Evolutionary conservation across 2,329 filamentous ascomycete species (phyloP), one percentile per base, ranked within the genome.

Genomic region (Gliomastix tumulicola): DNA sequence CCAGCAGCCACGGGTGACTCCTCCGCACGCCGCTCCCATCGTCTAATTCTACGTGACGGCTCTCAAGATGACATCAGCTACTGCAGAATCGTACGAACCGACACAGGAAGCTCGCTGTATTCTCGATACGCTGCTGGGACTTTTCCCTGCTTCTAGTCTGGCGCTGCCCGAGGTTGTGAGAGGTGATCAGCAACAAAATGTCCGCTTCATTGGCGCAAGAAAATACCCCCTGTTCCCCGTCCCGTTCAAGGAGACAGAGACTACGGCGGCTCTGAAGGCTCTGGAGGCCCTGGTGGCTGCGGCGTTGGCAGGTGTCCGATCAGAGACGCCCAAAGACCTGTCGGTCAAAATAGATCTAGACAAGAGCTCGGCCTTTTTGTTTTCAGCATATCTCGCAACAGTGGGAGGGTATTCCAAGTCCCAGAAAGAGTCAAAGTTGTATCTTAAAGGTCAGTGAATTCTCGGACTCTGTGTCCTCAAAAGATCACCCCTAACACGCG

Each of bases 181-280:
- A n/a, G n/a, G n/a, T n/a, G n/a, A n/a, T n/a, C n/a, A n/a, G n/a
- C n/a, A n/a, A n/a, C n/a, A n/a, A n/a, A n/a, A 47, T 25, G 49
- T 63, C 16, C 40, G 46, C 1, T 62, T 66, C 36, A 54, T 51
- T 0, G 54, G 57, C 11, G 41, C 46, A 4, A 53, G 51, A 13
- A 56, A 66, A 42, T 44, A 44, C 34, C 59, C 62, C 1, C 68
- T 66, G 41, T 69, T 68, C 21, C 65, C 65, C 0, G 67, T 66
- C 12, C 66, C 66, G 0, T 66, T 68, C 47, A 68, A 68, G 32
- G 65, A 69, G 44, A 66, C 63, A 0, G 66, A 69, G 40, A 53
- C 61, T 4, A 50, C 53, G 2, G 62, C 62, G 6, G 66, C 65
- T 1, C 44, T 69, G 15, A 69, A 69, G 39, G 63, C 63, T 0